Evolutionary conservation across 2,329 filamentous ascomycete genomes (phyloP), one percentile per base, ranked within the genome.

Genomic region (Pseudogymnoascus sp.): DNA sequence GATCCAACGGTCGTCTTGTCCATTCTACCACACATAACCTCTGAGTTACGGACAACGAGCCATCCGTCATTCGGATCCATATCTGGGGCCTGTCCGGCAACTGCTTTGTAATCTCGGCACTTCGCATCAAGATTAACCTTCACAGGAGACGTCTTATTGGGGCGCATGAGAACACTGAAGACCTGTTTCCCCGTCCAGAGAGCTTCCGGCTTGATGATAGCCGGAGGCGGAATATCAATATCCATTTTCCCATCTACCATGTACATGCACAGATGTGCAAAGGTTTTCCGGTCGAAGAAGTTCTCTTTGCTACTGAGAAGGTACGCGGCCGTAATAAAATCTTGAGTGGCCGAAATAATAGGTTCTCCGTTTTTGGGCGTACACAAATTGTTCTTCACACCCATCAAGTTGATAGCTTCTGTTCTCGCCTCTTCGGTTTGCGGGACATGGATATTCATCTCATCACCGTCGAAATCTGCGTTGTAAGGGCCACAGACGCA

Each of bases 401-500:
- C 95, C 95, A 99, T 99, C 60, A 99, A 79, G 69, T 93, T 92
- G 71, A 96, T 96, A 0, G 95, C 95, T 77, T 99, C 95, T 2
- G 93, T 91, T 64, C 95, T 85, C 10, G 95, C 93, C 77, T 99
- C 95, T 78, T 99, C 95, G 0, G 95, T 98, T 74, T 99, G 95
- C 1, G 95, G 95, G 14, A 99, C 93, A 77, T 99, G 95, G 60
- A 99, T 78, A 71, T 99, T 99, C 95, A 99, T 99, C 76, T 99
- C 95, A 71, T 99, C 95, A 66, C 95, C 95, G 72, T 99, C 95
- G 70, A 99, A 99, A 84, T 99, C 95, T 64, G 95, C 95, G 71
- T 99, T 99, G 81, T 99, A 99, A 3, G 95, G 95, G 67, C 90
- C 93, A 77, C 95, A 99, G 1, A 96, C 95, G 84, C 95, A 99